Evolutionary conservation across 495 filamentous ascomycete genomes (phyloP), one percentile per base, ranked within the genome.

Genomic region (Terfezia claveryi): DNA sequence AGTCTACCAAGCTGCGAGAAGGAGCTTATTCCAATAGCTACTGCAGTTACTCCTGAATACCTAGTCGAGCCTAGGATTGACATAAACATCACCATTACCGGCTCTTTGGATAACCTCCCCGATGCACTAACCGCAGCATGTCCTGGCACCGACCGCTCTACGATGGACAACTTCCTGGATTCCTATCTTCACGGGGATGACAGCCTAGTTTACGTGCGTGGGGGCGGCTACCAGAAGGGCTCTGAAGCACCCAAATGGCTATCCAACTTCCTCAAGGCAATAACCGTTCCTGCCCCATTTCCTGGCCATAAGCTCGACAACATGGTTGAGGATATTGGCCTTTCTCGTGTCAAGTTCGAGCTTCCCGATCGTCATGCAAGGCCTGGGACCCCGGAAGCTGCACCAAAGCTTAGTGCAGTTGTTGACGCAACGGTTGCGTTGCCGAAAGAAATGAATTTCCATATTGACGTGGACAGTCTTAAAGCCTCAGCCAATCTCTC

Each of bases 391-490:
- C 82, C 85, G 3, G 76, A 81, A 27, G 72, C 83, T 0, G 75
- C 81, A 55, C 87, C 87, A 8, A 76, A 74, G 44, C 76, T 98
- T 2, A 92, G 85, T 46, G 88, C 87, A 2, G 74, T 80, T 41
- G 82, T 94, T 23, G 71, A 84, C 55, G 87, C 83, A 16, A 68
- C 84, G 2, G 78, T 92, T 23, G 76, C 65, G 17, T 64, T 95
- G 20, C 91, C 91, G 0, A 71, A 85, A 23, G 81, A 94, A 65
- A 82, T 95, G 76, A 84, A 87, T 59, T 80, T 98, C 61, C 71
- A 74, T 12, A 66, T 98, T 49, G 74, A 84, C 56, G 85, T 95
- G 55, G 77, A 75, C 23, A 72, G 70, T 50, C 77, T 96, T 38
- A 76, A 78, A 36, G 86, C 89, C 7, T 74, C 73, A 46, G 81